These are phyloP conservation scores for Rubia balearica DNA, from an alignment of 305 asterid genomes.

Conservation along the genomic window DNA sequence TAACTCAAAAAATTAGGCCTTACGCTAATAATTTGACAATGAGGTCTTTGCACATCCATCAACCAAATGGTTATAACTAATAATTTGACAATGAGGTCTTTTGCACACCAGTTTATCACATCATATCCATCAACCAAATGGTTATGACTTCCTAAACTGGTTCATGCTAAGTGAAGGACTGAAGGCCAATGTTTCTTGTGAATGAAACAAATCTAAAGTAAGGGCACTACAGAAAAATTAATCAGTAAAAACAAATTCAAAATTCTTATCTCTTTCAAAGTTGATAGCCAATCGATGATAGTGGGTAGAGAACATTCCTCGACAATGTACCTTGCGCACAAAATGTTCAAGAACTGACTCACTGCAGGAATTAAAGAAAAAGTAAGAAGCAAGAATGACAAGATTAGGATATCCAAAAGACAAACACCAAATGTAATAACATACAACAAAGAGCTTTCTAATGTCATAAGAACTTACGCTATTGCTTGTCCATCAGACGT, in stretches of 20 bases:
- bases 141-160: not conserved
- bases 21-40: too few relatives aligned
- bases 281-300: constrained; percentile 83
- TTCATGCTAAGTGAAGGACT: not conserved
- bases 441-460: constrained; percentile 4
- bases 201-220: not conserved
- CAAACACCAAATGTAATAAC: not conserved
- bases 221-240: not conserved
- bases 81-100: not conserved
- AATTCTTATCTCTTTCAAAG: constrained; percentile 47
- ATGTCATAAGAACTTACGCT: constrained; percentile 57
- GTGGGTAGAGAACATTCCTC: constrained; percentile 98
- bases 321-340: constrained; percentile 65
- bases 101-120: not conserved
- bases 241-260: constrained; percentile 9
- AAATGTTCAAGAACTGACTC: constrained; percentile 94
- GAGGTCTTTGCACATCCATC: too few relatives aligned
- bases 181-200: not conserved
- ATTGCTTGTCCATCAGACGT: constrained; percentile 99
- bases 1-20: too few relatives aligned
- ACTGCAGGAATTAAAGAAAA: constrained; percentile 30
- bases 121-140: not conserved
- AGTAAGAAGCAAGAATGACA: constrained; percentile 19
- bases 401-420: constrained; percentile 4
- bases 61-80: too few relatives aligned